Conservation (phyloP, 2,329 filamentous ascomycete genomes). For the Fusarium caatingaense region DNA sequence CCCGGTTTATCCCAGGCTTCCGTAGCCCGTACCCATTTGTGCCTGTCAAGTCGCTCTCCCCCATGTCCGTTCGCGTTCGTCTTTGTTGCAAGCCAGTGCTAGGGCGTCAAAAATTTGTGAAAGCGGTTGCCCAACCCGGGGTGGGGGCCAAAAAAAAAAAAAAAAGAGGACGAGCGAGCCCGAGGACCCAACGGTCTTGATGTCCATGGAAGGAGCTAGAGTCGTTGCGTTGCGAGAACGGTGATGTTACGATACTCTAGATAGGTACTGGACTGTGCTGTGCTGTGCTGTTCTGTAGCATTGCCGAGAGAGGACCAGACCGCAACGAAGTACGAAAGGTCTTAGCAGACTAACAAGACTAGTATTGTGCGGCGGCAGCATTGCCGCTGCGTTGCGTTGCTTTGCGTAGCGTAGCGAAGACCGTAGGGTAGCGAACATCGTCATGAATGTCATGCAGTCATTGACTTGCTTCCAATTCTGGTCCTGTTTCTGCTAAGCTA, state of each 20-base stretch:
- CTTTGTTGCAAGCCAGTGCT: conserved; percentile 21
- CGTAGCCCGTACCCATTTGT: conserved; percentile 15
- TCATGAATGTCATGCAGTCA: conserved; percentile 41
- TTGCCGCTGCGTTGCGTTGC: not conserved
- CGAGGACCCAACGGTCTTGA: conserved; percentile 23
- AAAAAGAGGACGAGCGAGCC: conserved; percentile 21
- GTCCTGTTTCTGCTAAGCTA: conserved; percentile 15
- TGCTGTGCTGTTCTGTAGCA: conserved; percentile 12
- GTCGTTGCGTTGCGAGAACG: conserved; percentile 18
- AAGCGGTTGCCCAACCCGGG: conserved; percentile 38
- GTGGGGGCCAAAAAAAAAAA: conserved; percentile 30
- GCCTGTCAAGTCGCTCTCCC: conserved; percentile 29
- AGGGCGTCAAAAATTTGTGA: conserved; percentile 37
- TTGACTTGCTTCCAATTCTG: conserved; percentile 30
- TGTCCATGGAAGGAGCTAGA: conserved; percentile 39
- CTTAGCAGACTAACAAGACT: conserved; percentile 13
- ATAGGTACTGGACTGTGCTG: not conserved
- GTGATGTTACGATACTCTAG: conserved; percentile 17
- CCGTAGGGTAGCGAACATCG: conserved; percentile 21
- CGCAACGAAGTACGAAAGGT: conserved; percentile 17
- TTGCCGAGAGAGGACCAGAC: conserved; percentile 15
- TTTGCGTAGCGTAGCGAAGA: not conserved
- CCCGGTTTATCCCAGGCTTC: conserved; percentile 32
- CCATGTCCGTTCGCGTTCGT: conserved; percentile 15
- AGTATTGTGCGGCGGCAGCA: conserved; percentile 1